Conservation (phyloP, 2,329 filamentous ascomycete genomes). For the Gaeumannomyces tritici region DNA sequence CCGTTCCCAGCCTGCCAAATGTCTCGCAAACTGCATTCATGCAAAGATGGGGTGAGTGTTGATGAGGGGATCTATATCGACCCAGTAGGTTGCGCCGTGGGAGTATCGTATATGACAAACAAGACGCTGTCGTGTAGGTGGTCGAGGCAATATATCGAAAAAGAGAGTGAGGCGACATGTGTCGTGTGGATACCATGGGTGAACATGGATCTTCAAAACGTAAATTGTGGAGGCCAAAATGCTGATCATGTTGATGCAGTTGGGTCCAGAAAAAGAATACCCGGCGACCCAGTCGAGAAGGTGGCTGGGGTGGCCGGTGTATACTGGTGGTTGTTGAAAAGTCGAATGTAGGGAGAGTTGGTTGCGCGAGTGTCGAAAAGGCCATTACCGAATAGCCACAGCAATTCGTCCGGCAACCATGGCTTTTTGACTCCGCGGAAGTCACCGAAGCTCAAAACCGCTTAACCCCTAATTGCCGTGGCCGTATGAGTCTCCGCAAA, state of each 20-base stretch:
- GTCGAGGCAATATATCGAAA: too few species aligned
- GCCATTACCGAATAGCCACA: neutral
- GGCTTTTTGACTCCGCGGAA: neutral
- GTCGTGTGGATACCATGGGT: neutral
- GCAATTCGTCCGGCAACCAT: neutral
- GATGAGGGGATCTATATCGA: neutral
- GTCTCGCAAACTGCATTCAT: neutral
- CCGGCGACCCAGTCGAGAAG: neutral
- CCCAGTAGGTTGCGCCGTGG: neutral
- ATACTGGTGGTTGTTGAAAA: neutral
- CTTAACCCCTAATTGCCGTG: conserved; percentile 35
- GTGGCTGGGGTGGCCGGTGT: neutral
- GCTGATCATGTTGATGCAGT: neutral
- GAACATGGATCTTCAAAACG: neutral
- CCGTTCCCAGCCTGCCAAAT: neutral
- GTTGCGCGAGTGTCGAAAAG: neutral
- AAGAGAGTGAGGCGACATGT: neutral
- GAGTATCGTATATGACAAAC: neutral
- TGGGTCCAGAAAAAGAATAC: neutral
- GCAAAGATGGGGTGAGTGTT: neutral
- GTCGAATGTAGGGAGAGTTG: neutral
- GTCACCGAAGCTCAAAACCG: neutral
- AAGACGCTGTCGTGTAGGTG: neutral
- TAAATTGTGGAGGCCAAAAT: neutral
- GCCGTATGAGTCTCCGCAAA: conserved; percentile 38